These are phyloP conservation scores for Friedmanniomyces endolithicus DNA, from an alignment of 495 filamentous ascomycete genomes.

Conservation along the genomic window DNA sequence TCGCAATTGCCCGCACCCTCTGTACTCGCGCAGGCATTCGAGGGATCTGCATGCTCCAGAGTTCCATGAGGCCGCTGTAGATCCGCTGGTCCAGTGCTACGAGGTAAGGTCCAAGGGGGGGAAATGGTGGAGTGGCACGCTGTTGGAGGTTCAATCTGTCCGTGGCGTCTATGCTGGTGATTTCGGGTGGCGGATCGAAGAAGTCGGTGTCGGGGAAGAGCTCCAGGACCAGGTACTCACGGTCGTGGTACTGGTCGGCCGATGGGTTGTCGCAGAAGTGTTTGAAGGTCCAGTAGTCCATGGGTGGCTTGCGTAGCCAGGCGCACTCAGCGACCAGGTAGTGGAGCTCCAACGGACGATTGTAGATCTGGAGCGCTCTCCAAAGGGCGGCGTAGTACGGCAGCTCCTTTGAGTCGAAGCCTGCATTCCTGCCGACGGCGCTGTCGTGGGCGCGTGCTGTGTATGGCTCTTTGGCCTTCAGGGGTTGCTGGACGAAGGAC, in stretches of 20 bases:
- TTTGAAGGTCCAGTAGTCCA: neutral
- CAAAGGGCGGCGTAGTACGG: neutral
- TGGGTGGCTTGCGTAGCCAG: neutral
- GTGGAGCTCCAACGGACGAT: neutral
- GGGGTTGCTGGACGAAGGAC: neutral
- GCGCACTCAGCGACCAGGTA: neutral
- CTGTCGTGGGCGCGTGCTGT: neutral
- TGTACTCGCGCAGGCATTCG: neutral
- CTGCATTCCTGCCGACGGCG: neutral
- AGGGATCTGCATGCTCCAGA: neutral
- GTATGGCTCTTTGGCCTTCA: neutral
- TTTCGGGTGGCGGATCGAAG: neutral
- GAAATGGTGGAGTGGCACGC: neutral
- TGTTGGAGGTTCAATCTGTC: neutral
- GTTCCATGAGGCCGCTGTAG: neutral
- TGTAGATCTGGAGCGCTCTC: neutral
- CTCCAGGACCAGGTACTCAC: neutral
- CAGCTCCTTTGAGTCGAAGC: neutral
- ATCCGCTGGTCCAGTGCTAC: neutral
- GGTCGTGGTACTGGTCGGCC: neutral
- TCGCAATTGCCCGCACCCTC: neutral
- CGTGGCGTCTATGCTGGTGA: neutral
- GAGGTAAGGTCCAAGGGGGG: neutral
- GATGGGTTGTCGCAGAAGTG: neutral
- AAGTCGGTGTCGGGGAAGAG: neutral